Conservation (phyloP, 129 eudicot genomes). For the Cynara cardunculus region DNA sequence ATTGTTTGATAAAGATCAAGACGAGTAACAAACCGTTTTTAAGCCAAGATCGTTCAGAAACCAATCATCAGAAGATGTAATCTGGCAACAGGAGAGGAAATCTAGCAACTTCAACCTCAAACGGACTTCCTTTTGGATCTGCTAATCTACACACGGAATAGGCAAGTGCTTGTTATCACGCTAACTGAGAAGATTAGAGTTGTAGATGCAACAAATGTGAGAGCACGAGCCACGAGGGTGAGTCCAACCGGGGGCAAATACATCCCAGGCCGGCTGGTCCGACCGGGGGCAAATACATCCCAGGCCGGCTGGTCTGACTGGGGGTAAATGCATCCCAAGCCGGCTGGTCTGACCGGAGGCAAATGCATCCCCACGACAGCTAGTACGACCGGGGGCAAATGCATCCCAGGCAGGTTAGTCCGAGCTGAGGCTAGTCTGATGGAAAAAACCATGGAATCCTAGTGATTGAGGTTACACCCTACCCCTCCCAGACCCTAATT, state of each 20-base stretch:
- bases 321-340: not conserved
- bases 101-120: constrained; percentile 64
- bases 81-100: constrained; percentile 71
- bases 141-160: constrained; percentile 43
- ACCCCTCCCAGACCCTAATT: not conserved
- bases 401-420: too few species aligned
- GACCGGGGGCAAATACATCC: not conserved
- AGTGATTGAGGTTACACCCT: not conserved
- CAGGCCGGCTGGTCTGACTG: not conserved
- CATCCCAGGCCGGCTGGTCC: not conserved
- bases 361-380: not conserved
- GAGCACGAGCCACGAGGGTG: not conserved
- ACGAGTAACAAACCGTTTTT: not conserved
- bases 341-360: not conserved
- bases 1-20: not conserved
- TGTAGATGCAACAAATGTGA: not conserved
- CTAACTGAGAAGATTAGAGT: not conserved
- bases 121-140: constrained; percentile 57
- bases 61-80: constrained; percentile 60
- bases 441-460: too few species aligned
- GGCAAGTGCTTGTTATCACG: not conserved
- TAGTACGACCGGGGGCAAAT: not conserved
- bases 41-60: not conserved
- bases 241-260: not conserved
- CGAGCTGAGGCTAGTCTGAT: too few species aligned